Evolutionary conservation across 176 grass and related monocot species (phyloP).

Genomic region (Rhipidocladum racemiflorum): DNA sequence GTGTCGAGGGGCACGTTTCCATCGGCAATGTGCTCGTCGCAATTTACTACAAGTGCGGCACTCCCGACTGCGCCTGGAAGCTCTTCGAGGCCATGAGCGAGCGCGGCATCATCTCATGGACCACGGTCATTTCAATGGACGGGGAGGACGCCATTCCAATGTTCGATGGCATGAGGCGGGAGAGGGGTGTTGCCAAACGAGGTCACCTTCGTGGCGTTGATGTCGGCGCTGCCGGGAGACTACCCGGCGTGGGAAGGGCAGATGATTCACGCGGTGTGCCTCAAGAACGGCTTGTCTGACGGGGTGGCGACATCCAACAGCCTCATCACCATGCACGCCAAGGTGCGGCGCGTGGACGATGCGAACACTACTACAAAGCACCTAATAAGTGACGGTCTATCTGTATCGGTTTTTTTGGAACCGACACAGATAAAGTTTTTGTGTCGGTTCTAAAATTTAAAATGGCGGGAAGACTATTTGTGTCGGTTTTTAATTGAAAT

Average conservation of each 20-base stretch:
- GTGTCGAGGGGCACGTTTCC: slow-evolving; percentile 40
- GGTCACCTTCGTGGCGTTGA: slow-evolving; percentile 79
- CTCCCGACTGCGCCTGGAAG: slow-evolving; percentile 32
- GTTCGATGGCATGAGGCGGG: slow-evolving; percentile 60
- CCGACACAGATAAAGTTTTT: no score
- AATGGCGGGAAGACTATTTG: no score
- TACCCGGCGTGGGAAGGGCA: slow-evolving; percentile 39
- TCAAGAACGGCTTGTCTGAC: slow-evolving; percentile 48
- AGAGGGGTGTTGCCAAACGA: slow-evolving; percentile 64
- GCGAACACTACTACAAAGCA: no score
- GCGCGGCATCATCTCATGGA: slow-evolving; percentile 78
- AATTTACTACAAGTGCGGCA: slow-evolving; percentile 72
- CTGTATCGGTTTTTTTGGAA: no score
- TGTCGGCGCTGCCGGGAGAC: slow-evolving; percentile 48
- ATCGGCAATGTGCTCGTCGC: slow-evolving; percentile 76
- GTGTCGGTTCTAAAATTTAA: no score
- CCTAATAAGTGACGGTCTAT: no score
- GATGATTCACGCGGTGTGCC: slow-evolving; percentile 65
- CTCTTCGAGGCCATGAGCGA: slow-evolving; percentile 49
- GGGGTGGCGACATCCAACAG: slow-evolving; percentile 53
- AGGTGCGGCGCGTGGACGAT: slow-evolving; percentile 45
- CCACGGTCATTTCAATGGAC: slow-evolving; percentile 77
- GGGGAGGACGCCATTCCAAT: slow-evolving; percentile 36
- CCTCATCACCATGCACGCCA: slow-evolving; percentile 89
- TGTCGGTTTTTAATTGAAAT: no score